Percentiles rank a stretch among this genome's conserved stretches.
Conservation (phyloP, 306 rosid genomes). For the Fagus crenata region DNA sequence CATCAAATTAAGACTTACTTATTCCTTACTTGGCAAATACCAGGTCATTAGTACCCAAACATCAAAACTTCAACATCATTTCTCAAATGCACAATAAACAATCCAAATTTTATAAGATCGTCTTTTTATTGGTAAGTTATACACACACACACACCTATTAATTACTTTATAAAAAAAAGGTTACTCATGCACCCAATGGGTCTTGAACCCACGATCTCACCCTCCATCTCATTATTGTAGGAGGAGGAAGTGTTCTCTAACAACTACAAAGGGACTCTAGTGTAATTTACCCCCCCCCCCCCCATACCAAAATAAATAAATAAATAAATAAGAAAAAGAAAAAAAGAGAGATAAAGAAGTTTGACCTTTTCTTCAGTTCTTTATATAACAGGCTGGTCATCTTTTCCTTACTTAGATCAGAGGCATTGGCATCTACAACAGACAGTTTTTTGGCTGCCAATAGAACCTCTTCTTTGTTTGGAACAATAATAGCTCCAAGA, state of each 20-base stretch:
- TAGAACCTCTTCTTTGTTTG: slow-evolving; percentile 77
- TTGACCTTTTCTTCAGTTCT: slow-evolving; percentile 70
- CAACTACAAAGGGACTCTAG: too few relatives aligned
- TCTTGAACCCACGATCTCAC: too few relatives aligned
- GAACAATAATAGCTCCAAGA: slow-evolving; percentile 87
- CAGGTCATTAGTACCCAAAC: background rate
- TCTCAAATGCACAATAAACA: background rate
- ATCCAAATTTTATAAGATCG: background rate
- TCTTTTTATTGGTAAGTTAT: too few relatives aligned
- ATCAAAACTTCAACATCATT: background rate
- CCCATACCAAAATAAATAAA: background rate
- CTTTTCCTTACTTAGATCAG: slow-evolving; percentile 59
- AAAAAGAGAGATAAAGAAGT: slow-evolving; percentile 13
- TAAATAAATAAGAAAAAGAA: background rate
- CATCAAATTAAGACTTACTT: background rate
- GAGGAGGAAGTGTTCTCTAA: too few relatives aligned
- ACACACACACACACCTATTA: too few relatives aligned
- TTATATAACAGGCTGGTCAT: slow-evolving; percentile 50
- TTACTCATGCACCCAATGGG: too few relatives aligned
- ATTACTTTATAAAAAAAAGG: too few relatives aligned
- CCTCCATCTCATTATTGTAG: too few relatives aligned
- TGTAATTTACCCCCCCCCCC: background rate
- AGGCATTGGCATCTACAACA: slow-evolving; percentile 41
- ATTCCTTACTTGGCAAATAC: background rate
- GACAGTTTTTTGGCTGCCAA: slow-evolving; percentile 56